Conservation (phyloP, 225 moss, liverwort and hornwort species). For the Bryum argenteum region DNA sequence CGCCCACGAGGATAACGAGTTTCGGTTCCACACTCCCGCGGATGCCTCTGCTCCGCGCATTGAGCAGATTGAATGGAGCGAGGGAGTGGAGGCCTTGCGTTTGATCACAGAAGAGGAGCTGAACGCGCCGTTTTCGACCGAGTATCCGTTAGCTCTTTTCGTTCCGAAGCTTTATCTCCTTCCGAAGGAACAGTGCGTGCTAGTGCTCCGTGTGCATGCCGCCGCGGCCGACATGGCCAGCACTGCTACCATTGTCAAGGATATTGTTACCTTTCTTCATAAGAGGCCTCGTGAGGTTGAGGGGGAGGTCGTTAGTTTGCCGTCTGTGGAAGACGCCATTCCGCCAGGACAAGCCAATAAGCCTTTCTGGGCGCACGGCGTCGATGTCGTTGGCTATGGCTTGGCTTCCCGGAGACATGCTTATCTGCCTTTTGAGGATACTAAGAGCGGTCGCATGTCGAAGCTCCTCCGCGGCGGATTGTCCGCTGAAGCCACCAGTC, state of each 20-base stretch:
- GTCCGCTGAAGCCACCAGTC: conserved; percentile 50
- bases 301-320: conserved; percentile 15
- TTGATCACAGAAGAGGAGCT: conserved; percentile 45
- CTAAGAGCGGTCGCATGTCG: conserved; percentile 36
- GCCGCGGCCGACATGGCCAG: conserved; percentile 46
- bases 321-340: conserved; percentile 54
- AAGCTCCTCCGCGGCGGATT: conserved; percentile 63
- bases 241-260: conserved; percentile 33
- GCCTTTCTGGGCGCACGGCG: conserved; percentile 86
- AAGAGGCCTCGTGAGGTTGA: neutral
- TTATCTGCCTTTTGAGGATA: conserved; percentile 61
- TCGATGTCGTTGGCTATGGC: conserved; percentile 75
- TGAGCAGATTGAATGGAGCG: conserved; percentile 27
- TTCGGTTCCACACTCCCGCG: conserved; percentile 27
- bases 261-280: conserved; percentile 34
- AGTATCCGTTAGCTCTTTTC: conserved; percentile 37
- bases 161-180: conserved; percentile 39
- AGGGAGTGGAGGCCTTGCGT: conserved; percentile 33
- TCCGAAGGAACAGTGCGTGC: conserved; percentile 34
- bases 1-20: neutral
- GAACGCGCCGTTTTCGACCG: conserved; percentile 37
- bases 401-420: conserved; percentile 64
- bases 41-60: conserved; percentile 17
- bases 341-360: conserved; percentile 71
- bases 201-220: conserved; percentile 40